phyloP scores from a whole-genome alignment of 1,139 yeast genomes.

The Zhuliangozyma blackwelliae region DNA sequence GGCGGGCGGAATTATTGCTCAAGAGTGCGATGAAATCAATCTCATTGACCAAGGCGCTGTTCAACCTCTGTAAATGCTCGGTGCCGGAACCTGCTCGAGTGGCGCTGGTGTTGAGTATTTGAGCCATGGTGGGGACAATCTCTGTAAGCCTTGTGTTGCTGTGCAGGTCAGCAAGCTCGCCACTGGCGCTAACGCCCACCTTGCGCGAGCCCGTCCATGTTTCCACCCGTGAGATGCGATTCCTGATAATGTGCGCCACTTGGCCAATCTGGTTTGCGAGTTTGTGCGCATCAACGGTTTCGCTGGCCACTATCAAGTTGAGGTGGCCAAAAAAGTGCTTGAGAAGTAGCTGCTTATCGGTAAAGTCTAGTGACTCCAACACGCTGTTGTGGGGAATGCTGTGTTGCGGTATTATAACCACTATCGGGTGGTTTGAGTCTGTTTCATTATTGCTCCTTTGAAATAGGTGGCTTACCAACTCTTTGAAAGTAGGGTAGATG shows the following conservation, averaged over 20 bases:
- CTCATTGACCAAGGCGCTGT: conserved; percentile 28
- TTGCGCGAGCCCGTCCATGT: conserved; percentile 54
- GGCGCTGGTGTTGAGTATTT: conserved; percentile 21
- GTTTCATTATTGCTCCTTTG: conserved; percentile 31
- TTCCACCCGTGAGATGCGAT: conserved; percentile 47
- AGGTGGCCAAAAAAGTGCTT: conserved; percentile 41
- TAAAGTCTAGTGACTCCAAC: conserved; percentile 17
- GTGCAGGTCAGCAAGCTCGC: too few relatives aligned
- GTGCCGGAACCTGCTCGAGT: conserved; percentile 21
- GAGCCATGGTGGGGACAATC: conserved; percentile 33
- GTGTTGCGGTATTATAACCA: conserved; percentile 12
- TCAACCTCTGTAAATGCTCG: conserved; percentile 19
- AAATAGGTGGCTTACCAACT: conserved; percentile 19
- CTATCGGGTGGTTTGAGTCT: conserved; percentile 33
- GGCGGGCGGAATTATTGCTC: conserved; percentile 19
- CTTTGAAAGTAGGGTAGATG: conserved; percentile 11
- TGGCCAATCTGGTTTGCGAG: conserved; percentile 26
- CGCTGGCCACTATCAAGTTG: conserved; percentile 30
- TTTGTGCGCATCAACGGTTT: conserved; percentile 15
- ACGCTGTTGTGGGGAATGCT: conserved; percentile 13
- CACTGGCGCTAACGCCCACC: conserved; percentile 13
- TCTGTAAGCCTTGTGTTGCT: too few relatives aligned
- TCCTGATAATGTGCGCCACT: conserved; percentile 22
- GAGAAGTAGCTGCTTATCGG: conserved; percentile 30
- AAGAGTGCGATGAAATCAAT: conserved; percentile 37